These are phyloP conservation scores for Lyophyllum semitale DNA, from an alignment of 768 basidiomycete species.

Conservation along the genomic window DNA sequence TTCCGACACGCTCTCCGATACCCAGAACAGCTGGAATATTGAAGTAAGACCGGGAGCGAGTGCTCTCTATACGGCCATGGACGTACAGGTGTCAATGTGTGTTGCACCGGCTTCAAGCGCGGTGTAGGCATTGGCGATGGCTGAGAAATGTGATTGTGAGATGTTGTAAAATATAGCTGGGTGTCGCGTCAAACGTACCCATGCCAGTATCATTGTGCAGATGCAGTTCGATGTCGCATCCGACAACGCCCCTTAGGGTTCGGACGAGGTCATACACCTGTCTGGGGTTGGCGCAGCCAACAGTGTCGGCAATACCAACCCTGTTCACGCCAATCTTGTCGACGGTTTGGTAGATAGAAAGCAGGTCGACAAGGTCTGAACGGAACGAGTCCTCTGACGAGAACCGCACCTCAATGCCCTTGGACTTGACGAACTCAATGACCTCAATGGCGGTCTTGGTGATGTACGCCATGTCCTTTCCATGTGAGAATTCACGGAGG, in stretches of 20 bases:
- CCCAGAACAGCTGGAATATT: conserved; percentile 78
- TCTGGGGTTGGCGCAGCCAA: conserved; percentile 97
- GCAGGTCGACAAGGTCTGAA: conserved; percentile 96
- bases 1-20: conserved; percentile 98
- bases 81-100: conserved; percentile 94
- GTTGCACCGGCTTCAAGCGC: conserved; percentile 99
- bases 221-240: conserved; percentile 97
- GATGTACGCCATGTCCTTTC: conserved; percentile 99
- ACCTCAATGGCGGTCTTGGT: conserved; percentile 99
- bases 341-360: conserved; percentile 98
- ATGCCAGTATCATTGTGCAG: conserved; percentile 98
- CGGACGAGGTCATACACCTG: conserved; percentile 98
- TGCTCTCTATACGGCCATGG: background rate
- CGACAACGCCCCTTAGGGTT: conserved; percentile 93
- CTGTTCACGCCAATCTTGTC: conserved; percentile 99
- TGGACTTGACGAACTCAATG: conserved; percentile 99
- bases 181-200: conserved; percentile 50
- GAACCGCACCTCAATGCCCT: conserved; percentile 99
- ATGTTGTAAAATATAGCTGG: conserved; percentile 3
- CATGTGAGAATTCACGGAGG: conserved; percentile 99
- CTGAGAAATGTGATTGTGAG: conserved; percentile 34
- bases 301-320: conserved; percentile 98
- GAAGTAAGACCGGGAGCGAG: conserved; percentile 7
- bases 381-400: conserved; percentile 99
- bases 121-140: conserved; percentile 97